These are phyloP conservation scores for Fusarium papillatum DNA, from an alignment of 2,329 filamentous ascomycete genomes.

Conservation along the genomic window DNA sequence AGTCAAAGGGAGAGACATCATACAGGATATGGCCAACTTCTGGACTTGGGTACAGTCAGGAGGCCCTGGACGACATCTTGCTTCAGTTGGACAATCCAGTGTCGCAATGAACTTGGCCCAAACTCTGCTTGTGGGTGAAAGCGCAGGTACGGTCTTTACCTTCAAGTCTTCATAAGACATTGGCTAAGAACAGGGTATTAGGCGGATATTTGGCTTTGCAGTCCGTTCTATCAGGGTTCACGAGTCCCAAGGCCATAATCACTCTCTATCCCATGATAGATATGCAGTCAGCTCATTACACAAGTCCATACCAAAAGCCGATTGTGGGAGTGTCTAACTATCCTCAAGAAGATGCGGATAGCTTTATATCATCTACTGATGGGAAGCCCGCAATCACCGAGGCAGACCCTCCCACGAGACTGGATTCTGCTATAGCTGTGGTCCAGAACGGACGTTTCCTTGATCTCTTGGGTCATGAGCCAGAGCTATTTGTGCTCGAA, in stretches of 20 bases:
- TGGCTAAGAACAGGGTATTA: neutral
- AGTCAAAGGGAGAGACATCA: conserved; percentile 14
- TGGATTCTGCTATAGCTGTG: neutral
- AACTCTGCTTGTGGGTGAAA: neutral
- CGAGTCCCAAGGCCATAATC: neutral
- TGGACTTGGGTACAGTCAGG: conserved; percentile 9
- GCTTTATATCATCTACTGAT: neutral
- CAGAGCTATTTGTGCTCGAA: neutral
- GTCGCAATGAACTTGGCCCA: neutral
- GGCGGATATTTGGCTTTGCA: neutral
- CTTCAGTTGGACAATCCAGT: neutral
- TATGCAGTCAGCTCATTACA: neutral
- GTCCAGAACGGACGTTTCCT: neutral
- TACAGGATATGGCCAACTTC: conserved; percentile 16
- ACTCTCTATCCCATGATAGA: conserved; percentile 2
- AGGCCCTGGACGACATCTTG: neutral
- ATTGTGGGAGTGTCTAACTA: neutral
- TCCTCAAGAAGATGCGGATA: neutral
- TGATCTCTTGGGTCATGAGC: neutral
- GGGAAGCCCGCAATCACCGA: neutral
- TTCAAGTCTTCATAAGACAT: accelerated
- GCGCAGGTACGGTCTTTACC: neutral
- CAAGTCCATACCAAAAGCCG: neutral
- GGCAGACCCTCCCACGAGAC: neutral
- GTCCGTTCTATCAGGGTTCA: neutral